Evolutionary conservation across 2,329 filamentous ascomycete genomes (phyloP).

Genomic region (Xylaria digitata): DNA sequence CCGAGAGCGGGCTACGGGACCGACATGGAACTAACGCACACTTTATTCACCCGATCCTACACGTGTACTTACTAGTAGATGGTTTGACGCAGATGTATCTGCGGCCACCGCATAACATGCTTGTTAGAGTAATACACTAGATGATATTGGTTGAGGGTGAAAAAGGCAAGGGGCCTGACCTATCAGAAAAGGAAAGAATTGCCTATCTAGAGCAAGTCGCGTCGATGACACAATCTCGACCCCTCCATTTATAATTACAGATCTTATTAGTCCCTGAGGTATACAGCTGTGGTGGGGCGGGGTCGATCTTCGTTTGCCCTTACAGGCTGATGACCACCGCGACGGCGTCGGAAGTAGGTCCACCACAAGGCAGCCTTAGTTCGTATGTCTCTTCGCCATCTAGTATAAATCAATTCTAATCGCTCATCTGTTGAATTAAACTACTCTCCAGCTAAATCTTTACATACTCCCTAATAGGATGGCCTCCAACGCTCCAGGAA

Average conservation of each 20-base stretch:
- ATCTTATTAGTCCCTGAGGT: neutral
- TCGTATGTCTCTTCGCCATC: neutral
- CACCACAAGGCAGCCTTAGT: neutral
- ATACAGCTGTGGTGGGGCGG: slow-evolving; percentile 7
- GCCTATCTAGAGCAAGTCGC: neutral
- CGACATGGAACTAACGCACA: no score
- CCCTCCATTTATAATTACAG: slow-evolving; percentile 5
- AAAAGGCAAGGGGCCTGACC: neutral
- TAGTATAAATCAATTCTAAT: slow-evolving; percentile 9
- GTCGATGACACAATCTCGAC: slow-evolving; percentile 22
- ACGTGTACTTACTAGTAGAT: neutral
- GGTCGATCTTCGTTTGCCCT: slow-evolving; percentile 2
- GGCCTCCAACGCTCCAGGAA: slow-evolving; percentile 64
- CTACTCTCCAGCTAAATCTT: neutral
- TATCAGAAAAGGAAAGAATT: slow-evolving; percentile 2
- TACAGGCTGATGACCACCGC: neutral
- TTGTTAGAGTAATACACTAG: no score
- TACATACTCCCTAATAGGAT: slow-evolving; percentile 51
- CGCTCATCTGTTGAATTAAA: neutral
- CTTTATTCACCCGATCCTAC: no score
- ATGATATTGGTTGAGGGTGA: no score
- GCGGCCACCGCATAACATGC: neutral
- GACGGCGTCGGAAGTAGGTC: slow-evolving; percentile 2
- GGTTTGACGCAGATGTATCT: neutral
- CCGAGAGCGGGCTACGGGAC: no score